A percentile compares a stretch with the other conserved stretches of the same genome.
Evolutionary conservation across 768 basidiomycete species (phyloP).

Genomic region (Imleria badia): DNA sequence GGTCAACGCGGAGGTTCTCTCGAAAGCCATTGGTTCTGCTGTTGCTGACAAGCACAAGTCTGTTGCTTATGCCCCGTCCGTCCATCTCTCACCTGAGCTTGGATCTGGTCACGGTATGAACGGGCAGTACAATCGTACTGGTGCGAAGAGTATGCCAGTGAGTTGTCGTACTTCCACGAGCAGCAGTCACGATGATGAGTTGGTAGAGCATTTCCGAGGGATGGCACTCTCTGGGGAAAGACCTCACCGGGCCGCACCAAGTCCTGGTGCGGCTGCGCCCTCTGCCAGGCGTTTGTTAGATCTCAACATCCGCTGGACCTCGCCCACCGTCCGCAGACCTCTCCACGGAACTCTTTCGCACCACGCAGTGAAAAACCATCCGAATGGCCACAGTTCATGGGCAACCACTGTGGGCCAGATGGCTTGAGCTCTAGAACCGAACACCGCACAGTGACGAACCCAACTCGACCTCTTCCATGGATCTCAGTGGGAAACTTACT

Average conservation of each 20-base stretch:
- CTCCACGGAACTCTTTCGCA: conserved; percentile 60
- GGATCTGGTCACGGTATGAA: conserved; percentile 43
- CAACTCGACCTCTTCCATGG: conserved; percentile 62
- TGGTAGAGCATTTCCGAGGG: conserved; percentile 73
- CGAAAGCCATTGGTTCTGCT: conserved; percentile 66
- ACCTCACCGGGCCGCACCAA: conserved; percentile 55
- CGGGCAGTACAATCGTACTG: conserved; percentile 64
- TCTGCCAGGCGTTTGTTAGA: conserved; percentile 45
- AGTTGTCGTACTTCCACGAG: conserved; percentile 88
- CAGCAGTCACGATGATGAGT: conserved; percentile 81
- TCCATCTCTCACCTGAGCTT: conserved; percentile 72
- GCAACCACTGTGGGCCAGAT: conserved; percentile 61
- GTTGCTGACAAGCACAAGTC: conserved; percentile 81
- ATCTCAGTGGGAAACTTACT: conserved; percentile 42
- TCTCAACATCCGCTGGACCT: conserved; percentile 89
- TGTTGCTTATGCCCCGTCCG: conserved; percentile 78
- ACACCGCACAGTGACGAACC: conserved; percentile 73
- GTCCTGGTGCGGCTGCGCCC: conserved; percentile 49
- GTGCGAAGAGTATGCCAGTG: conserved; percentile 91
- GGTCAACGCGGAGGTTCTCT: conserved; percentile 61
- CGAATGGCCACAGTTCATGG: conserved; percentile 92
- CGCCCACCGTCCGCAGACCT: conserved; percentile 83
- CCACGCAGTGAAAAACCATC: conserved; percentile 72
- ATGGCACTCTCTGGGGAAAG: conserved; percentile 67
- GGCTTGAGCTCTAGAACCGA: conserved; percentile 53